Evolutionary conservation across 1,139 yeast species (phyloP).

Genomic region (Kodamaea alishanica): DNA sequence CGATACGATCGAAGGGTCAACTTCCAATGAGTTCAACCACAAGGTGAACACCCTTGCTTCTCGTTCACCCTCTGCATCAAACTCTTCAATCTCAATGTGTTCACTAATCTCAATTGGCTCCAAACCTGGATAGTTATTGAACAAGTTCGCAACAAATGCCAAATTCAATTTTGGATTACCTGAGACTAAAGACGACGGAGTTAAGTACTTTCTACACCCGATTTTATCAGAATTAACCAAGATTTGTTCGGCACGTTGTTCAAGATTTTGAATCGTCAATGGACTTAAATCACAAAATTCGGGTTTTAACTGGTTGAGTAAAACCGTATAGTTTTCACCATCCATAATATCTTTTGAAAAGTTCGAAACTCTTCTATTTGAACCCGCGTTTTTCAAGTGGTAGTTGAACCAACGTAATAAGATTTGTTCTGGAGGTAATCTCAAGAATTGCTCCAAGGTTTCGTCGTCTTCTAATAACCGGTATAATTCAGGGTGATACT

Average conservation of each 20-base stretch:
- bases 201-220: slow-evolving; percentile 89
- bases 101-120: slow-evolving; percentile 94
- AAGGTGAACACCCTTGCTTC: slow-evolving; percentile 97
- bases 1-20: slow-evolving; percentile 88
- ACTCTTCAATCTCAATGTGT: slow-evolving; percentile 84
- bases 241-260: slow-evolving; percentile 82
- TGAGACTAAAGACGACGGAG: slow-evolving; percentile 87
- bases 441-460: slow-evolving; percentile 90
- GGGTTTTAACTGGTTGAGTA: slow-evolving; percentile 86
- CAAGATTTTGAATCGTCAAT: slow-evolving; percentile 66
- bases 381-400: slow-evolving; percentile 91
- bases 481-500: slow-evolving; percentile 93
- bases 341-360: slow-evolving; percentile 87
- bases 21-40: slow-evolving; percentile 95
- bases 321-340: slow-evolving; percentile 91
- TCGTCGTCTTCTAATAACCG: slow-evolving; percentile 94
- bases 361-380: slow-evolving; percentile 80
- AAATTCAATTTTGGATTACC: slow-evolving; percentile 96
- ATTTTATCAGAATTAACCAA: slow-evolving; percentile 83
- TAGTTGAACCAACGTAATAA: slow-evolving; percentile 96
- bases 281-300: slow-evolving; percentile 79
- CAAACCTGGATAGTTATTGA: slow-evolving; percentile 94
- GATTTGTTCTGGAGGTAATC: slow-evolving; percentile 97
- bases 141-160: slow-evolving; percentile 95
- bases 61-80: slow-evolving; percentile 99